Evolutionary conservation across 495 filamentous ascomycete species (phyloP).

Genomic region (Penicillium pancosmium): DNA sequence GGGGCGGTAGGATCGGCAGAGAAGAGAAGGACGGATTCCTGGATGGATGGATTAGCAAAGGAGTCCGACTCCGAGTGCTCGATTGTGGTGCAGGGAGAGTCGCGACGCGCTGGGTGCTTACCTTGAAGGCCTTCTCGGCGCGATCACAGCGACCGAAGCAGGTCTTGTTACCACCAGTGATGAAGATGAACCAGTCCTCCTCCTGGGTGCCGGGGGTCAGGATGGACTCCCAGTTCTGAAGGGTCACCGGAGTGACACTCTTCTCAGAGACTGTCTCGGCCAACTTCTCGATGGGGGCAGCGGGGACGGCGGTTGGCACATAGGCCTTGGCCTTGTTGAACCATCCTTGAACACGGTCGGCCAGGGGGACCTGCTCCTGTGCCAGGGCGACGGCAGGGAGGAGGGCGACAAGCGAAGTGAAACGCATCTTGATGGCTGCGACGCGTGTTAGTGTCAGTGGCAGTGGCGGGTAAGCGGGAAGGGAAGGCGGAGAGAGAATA

Average conservation of each 20-base stretch:
- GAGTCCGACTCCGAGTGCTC: background rate
- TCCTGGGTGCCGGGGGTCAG: conserved; percentile 65
- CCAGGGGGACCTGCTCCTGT: conserved; percentile 73
- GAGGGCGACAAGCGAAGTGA: conserved; percentile 62
- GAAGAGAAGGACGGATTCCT: conserved; percentile 71
- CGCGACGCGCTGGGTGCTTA: conserved; percentile 21
- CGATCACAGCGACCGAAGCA: conserved; percentile 69
- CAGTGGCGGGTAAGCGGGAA: conserved; percentile 11
- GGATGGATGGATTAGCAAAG: conserved; percentile 10
- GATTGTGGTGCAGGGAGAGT: background rate
- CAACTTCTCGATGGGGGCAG: conserved; percentile 51
- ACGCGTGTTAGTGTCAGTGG: conserved; percentile 5
- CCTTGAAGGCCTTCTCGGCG: conserved; percentile 59
- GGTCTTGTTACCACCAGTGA: conserved; percentile 86
- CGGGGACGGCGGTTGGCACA: conserved; percentile 57
- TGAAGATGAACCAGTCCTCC: conserved; percentile 79
- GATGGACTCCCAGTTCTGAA: conserved; percentile 72
- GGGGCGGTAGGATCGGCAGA: conserved; percentile 66
- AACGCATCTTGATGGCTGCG: conserved; percentile 64
- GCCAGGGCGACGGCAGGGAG: conserved; percentile 72
- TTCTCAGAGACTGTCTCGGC: conserved; percentile 59
- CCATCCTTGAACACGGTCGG: conserved; percentile 67
- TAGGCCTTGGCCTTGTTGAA: conserved; percentile 62
- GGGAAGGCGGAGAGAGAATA: conserved; percentile 13
- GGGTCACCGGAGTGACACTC: conserved; percentile 61